A percentile compares a stretch with the other conserved stretches of the same genome.
Conservation (phyloP, 164 flowering plant genomes). For the Magnolia kwangsiensis region DNA sequence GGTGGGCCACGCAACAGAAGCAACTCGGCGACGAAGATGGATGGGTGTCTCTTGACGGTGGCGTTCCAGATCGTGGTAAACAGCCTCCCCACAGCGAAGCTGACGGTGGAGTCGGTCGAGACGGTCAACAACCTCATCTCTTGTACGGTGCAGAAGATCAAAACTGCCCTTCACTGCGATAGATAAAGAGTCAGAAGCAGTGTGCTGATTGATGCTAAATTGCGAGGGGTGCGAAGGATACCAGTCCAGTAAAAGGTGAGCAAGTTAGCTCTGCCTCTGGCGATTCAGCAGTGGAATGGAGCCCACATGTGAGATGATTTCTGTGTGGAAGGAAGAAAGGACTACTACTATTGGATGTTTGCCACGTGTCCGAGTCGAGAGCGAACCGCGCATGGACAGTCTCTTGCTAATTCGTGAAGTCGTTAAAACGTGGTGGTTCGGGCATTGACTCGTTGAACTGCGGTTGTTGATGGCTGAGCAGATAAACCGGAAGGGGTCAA, state of each 20-base stretch:
- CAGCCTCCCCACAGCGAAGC: conserved; percentile 88
- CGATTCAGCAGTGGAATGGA: background rate
- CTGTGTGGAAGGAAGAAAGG: background rate
- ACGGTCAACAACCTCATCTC: conserved; percentile 94
- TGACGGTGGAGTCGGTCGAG: conserved; percentile 93
- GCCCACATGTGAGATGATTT: too few species aligned
- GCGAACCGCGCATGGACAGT: conserved; percentile 76
- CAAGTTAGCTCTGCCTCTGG: background rate
- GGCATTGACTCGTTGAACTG: conserved; percentile 79
- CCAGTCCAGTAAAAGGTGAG: background rate
- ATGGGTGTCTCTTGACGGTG: conserved; percentile 88
- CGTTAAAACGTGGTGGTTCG: conserved; percentile 77
- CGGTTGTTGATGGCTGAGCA: too few species aligned
- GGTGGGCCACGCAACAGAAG: conserved; percentile 11
- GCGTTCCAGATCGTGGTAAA: conserved; percentile 93
- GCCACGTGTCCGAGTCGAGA: conserved; percentile 86
- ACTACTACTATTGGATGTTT: background rate
- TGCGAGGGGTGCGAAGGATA: background rate
- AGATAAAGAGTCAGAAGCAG: conserved; percentile 21
- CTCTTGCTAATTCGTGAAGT: conserved; percentile 50
- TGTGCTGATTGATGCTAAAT: background rate
- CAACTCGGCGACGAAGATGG: conserved; percentile 17
- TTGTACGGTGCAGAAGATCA: conserved; percentile 95
- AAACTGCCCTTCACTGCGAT: conserved; percentile 83
- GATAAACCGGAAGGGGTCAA: too few species aligned